Base-by-base conservation (phyloP, 202 grass and related monocot genomes). In the Zizania palustris region DNA sequence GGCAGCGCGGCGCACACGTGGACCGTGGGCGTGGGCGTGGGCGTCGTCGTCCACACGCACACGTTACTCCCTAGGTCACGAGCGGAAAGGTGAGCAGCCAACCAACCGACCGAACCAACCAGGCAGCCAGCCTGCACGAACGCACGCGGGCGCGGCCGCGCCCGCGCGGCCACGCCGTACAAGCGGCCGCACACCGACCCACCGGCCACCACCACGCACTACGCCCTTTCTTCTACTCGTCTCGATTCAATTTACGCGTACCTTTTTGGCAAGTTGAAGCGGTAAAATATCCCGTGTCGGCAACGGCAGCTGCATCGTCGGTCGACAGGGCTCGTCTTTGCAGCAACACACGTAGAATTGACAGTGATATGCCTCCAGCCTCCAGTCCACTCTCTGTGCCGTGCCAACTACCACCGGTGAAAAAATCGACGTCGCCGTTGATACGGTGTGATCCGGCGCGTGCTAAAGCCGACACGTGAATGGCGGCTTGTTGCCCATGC, bases 51-150 rank as follows among this genome's bases (percentile, higher is more conserved):
- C 81, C 76, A 51, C 86, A 84, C 76, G 86, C 71, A 84, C 86
- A 81, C 86, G 81, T 67, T 61, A 84, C 71, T 88, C 76, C 81
- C 81, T 56, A 84, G 76, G 74, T 80, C 76, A 84, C 81, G 76
- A 88, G 81, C 81, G 81, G 70, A 75, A 65, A 84, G 71, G 11
- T 34, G 7, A 51, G 49, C n/a, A 55, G 19, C 51, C 7, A 15
- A 49, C 46, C 60, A 20, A 56, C 35, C 22, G 35, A 14, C 43
- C 65, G 60, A 53, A 51, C 74, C 55, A 61, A 36, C 65, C 3
- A 28, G 51, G 51, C 51, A 55, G 51, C 51, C 28, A 28, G 28
- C 28, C 28, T 28, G 28, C 28, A 28, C 28, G 28, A 42, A 4
- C 2, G 40, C 40, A 20, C 51, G 51, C 51, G n/a, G 51, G n/a